Percentiles rank a stretch among this genome's conserved stretches.
Evolutionary conservation across 2,329 filamentous ascomycete species (phyloP).

Genomic region (Pseudogymnoascus sp.): DNA sequence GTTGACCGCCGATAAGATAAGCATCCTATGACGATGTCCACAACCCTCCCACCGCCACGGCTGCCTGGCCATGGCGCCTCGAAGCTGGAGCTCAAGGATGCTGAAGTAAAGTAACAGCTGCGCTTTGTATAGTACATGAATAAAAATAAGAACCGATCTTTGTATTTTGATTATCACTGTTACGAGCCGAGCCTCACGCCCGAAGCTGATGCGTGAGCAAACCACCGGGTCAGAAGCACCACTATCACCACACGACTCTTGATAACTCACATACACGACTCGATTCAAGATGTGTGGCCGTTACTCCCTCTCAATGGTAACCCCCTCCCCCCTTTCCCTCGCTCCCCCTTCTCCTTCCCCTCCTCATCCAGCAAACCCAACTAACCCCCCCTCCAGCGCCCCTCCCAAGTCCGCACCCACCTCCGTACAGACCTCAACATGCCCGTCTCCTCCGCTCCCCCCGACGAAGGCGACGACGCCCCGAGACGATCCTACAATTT

Average conservation of each 20-base stretch:
- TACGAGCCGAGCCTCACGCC: neutral
- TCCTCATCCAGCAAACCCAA: neutral
- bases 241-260: neutral
- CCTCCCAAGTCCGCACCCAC: constrained; percentile 65
- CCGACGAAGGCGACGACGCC: constrained; percentile 51
- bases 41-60: neutral
- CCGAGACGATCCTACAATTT: constrained; percentile 83
- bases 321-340: neutral
- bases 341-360: neutral
- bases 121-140: neutral
- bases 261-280: neutral
- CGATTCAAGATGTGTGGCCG: constrained; percentile 27
- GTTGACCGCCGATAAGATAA: neutral
- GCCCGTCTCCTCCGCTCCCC: constrained; percentile 61
- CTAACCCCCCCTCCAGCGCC: constrained; percentile 45
- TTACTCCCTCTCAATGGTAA: constrained; percentile 26
- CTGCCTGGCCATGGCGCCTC: neutral
- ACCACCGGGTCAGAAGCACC: neutral
- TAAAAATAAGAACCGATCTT: neutral
- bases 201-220: no score
- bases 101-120: neutral
- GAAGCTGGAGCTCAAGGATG: neutral
- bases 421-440: constrained; percentile 63
- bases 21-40: neutral
- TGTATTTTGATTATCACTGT: neutral